These are phyloP conservation scores for Trichoderma reesei DNA, from an alignment of 495 filamentous ascomycete species.

Conservation along the genomic window DNA sequence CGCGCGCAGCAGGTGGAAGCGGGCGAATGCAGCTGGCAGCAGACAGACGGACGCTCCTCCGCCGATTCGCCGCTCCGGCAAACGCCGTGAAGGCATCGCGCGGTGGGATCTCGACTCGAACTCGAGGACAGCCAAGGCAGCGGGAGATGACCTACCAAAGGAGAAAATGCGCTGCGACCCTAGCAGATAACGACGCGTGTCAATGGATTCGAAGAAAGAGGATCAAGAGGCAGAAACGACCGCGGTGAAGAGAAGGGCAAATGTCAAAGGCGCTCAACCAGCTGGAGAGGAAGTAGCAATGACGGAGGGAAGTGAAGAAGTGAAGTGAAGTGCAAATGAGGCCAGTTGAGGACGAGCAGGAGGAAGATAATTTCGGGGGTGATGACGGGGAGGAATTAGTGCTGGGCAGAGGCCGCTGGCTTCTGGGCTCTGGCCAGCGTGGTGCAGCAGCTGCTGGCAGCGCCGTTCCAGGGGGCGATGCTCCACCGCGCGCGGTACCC, in stretches of 20 bases:
- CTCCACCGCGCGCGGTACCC: neutral
- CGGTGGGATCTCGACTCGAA: too few relatives aligned
- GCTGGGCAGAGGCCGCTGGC: neutral
- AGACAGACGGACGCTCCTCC: neutral
- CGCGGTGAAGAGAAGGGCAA: conserved; percentile 2
- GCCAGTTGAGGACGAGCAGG: conserved; percentile 4
- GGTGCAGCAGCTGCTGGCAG: conserved; percentile 1
- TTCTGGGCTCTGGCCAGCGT: neutral
- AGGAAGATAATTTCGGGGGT: conserved; percentile 9
- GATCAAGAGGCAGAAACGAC: conserved; percentile 1
- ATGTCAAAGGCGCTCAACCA: neutral
- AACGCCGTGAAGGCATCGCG: neutral
- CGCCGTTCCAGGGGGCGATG: neutral
- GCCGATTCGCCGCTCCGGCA: neutral
- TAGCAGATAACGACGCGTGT: conserved; percentile 8
- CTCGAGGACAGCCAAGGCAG: neutral
- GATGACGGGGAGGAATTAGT: conserved; percentile 7
- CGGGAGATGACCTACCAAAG: neutral
- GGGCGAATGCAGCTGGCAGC: too few relatives aligned
- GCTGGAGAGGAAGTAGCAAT: conserved; percentile 4
- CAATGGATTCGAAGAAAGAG: neutral
- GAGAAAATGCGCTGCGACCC: conserved; percentile 1
- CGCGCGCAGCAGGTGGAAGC: conserved; percentile 2
- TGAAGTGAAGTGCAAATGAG: conserved; percentile 3
- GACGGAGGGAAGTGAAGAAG: conserved; percentile 6